A percentile compares a stretch with the other conserved stretches of the same genome.
phyloP scores from a whole-genome alignment of 345 rosid species.

The Citrus medica region DNA sequence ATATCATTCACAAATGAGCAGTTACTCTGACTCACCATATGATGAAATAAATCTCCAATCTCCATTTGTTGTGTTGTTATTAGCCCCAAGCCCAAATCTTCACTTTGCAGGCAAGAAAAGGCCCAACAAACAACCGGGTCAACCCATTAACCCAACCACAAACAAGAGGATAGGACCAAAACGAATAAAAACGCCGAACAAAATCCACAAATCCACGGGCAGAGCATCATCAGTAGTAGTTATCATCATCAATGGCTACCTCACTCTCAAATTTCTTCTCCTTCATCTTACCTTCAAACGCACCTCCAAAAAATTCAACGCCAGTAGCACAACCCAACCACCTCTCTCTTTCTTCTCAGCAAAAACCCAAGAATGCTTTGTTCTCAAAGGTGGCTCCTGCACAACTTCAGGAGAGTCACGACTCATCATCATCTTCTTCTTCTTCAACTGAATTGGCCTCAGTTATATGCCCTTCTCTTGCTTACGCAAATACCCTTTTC shows the following conservation, averaged over 20 bases:
- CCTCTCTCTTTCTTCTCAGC: slow-evolving; percentile 24
- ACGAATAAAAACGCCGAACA: slow-evolving; percentile 1
- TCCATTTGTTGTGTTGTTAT: no score
- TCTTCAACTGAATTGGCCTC: slow-evolving; percentile 49
- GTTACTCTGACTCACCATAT: no score
- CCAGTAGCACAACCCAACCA: slow-evolving; percentile 23
- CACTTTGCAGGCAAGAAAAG: neutral
- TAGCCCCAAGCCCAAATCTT: neutral
- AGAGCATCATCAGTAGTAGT: neutral
- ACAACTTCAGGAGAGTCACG: slow-evolving; percentile 21
- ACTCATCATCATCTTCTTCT: neutral
- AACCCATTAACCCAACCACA: neutral
- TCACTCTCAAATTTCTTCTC: slow-evolving; percentile 65
- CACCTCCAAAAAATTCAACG: slow-evolving; percentile 32
- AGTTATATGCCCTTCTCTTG: slow-evolving; percentile 68
- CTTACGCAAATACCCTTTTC: slow-evolving; percentile 66
- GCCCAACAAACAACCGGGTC: neutral
- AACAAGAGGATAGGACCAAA: neutral
- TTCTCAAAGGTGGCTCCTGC: slow-evolving; percentile 22
- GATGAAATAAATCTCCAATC: no score
- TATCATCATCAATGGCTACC: slow-evolving; percentile 49
- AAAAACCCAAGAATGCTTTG: slow-evolving; percentile 22
- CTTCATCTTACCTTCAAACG: slow-evolving; percentile 49
- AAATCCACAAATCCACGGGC: slow-evolving; percentile 21
- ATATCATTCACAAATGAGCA: no score